phyloP scores from a whole-genome alignment of 495 filamentous ascomycete species.

The Articulospora tetracladia region DNA sequence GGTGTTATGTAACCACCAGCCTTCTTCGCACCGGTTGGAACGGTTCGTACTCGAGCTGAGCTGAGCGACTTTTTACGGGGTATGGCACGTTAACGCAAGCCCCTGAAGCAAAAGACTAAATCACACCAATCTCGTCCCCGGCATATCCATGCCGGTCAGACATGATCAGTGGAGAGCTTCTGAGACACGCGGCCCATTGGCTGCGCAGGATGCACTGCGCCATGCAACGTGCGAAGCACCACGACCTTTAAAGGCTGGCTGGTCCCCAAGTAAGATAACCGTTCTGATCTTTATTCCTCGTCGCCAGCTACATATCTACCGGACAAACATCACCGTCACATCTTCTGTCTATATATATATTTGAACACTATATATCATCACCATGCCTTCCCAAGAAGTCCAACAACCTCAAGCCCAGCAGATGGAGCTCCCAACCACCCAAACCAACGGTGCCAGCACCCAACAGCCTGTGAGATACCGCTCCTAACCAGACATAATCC shows the following conservation, averaged over 20 bases:
- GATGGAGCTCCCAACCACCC: conserved; percentile 18
- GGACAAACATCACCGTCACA: background rate
- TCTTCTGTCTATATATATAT: background rate
- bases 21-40: background rate
- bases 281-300: background rate
- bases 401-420: conserved; percentile 24
- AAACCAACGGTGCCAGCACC: conserved; percentile 1
- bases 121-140: conserved; percentile 2
- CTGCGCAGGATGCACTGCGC: conserved; percentile 1
- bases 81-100: background rate
- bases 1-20: background rate
- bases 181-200: conserved; percentile 14
- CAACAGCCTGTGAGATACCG: conserved; percentile 21
- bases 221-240: conserved; percentile 2
- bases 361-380: conserved; percentile 7
- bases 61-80: background rate
- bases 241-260: background rate
- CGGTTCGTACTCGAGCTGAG: background rate
- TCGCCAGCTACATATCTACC: background rate
- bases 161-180: background rate
- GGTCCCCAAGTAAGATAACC: conserved; percentile 1
- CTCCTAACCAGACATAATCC: background rate
- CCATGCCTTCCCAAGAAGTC: conserved; percentile 24
- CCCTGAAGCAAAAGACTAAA: background rate
- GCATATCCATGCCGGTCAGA: conserved; percentile 6